Percentiles rank a stretch among this genome's conserved stretches.
Conservation (phyloP, 164 flowering plant genomes). For the Nelumbo lutea region DNA sequence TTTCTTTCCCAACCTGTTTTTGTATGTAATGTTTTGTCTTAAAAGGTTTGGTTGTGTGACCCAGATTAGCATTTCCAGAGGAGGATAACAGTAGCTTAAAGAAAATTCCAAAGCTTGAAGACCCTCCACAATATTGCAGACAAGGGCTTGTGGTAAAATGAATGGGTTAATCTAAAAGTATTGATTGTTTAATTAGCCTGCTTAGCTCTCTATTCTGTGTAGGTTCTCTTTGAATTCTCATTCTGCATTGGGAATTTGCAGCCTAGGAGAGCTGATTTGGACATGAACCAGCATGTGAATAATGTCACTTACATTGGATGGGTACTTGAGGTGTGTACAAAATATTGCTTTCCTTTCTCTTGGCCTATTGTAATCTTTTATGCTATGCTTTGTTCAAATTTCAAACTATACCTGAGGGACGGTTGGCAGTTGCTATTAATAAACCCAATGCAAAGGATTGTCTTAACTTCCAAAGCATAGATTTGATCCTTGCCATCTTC, state of each 20-base stretch:
- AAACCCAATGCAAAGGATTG: not conserved
- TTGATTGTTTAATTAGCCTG: not conserved
- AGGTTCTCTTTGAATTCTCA: slow-evolving; percentile 7
- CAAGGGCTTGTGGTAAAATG: slow-evolving; percentile 59
- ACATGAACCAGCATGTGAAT: slow-evolving; percentile 97
- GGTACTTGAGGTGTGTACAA: slow-evolving; percentile 78
- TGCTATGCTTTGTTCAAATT: not conserved
- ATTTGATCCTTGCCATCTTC: not conserved
- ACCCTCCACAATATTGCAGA: slow-evolving; percentile 55
- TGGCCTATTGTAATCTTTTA: not conserved
- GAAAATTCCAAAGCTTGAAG: slow-evolving; percentile 74
- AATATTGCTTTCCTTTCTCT: not conserved
- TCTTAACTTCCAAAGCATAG: not conserved
- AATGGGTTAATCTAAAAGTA: slow-evolving; percentile 4
- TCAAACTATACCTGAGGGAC: no score
- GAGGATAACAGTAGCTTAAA: slow-evolving; percentile 53
- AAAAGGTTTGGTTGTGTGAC: not conserved
- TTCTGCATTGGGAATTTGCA: slow-evolving; percentile 31
- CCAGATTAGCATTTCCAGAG: slow-evolving; percentile 76
- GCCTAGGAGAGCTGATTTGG: slow-evolving; percentile 96
- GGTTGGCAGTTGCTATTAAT: not conserved
- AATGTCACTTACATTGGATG: slow-evolving; percentile 97
- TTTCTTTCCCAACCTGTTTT: not conserved
- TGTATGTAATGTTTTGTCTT: not conserved
- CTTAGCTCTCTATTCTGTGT: not conserved